Percentiles rank a stretch among this genome's conserved stretches.
Evolutionary conservation across 1,284 basidiomycete genomes (phyloP).

Genomic region (Flammula alnicola): DNA sequence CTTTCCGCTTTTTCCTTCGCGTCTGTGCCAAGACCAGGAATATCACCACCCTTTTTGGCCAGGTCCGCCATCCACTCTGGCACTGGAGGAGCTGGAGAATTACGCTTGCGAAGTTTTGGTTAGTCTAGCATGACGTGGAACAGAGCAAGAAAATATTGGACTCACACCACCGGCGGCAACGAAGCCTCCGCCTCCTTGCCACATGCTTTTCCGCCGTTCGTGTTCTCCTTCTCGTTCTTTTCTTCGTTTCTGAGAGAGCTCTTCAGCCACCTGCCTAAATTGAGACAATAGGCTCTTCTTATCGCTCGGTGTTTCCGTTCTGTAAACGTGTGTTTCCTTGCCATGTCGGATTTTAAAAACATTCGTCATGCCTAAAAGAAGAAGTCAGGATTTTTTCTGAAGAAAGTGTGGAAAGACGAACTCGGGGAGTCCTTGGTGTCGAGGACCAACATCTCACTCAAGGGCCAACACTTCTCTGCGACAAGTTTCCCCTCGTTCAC

Average conservation of each 20-base stretch:
- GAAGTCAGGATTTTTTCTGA: slow-evolving; percentile 4
- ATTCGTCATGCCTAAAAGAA: slow-evolving; percentile 79
- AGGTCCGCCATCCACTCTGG: slow-evolving; percentile 76
- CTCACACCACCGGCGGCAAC: slow-evolving; percentile 52
- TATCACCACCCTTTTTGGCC: slow-evolving; percentile 56
- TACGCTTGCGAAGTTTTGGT: slow-evolving; percentile 34
- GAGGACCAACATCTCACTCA: slow-evolving; percentile 91
- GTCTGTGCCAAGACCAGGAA: slow-evolving; percentile 46
- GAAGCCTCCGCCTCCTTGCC: slow-evolving; percentile 55
- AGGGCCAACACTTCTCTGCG: slow-evolving; percentile 90
- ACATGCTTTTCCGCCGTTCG: slow-evolving; percentile 83
- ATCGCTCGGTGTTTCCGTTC: slow-evolving; percentile 80
- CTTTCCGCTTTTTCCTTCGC: slow-evolving; percentile 75
- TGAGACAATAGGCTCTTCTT: slow-evolving; percentile 87
- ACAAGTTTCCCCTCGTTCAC: slow-evolving; percentile 74
- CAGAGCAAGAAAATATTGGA: slow-evolving; percentile 1
- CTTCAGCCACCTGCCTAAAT: slow-evolving; percentile 92
- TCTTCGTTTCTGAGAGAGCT: slow-evolving; percentile 83
- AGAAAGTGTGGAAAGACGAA: slow-evolving; percentile 41
- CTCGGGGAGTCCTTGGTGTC: slow-evolving; percentile 95
- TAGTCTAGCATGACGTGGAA: not conserved
- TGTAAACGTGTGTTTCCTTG: slow-evolving; percentile 94
- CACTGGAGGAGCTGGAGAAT: slow-evolving; percentile 49
- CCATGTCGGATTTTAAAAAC: slow-evolving; percentile 95
- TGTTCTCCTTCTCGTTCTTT: slow-evolving; percentile 94